Base-by-base conservation (phyloP, 1,284 basidiomycete genomes). In the Ganoderma leucocontextum region DNA sequence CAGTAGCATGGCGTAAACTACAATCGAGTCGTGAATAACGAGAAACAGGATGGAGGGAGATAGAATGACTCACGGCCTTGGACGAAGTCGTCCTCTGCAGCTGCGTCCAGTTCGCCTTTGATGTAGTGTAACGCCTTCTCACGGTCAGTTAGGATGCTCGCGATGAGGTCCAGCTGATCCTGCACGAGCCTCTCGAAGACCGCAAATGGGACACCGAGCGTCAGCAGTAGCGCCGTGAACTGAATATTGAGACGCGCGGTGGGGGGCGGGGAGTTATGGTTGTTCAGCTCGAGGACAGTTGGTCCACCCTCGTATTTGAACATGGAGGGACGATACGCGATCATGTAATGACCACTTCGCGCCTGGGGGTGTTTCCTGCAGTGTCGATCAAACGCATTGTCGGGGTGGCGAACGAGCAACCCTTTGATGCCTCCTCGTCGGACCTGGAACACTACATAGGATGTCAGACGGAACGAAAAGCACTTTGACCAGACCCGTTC, bases 251-350 rank as follows among this genome's bases (percentile, higher is more conserved):
- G 68, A 2, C 71, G 68, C 29, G 75, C 73, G 15, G 70, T 57
- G 44, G 58, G 42, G 8, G 72, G 72, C 13, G 66, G 41, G 15
- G 42, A 42, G 22, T 72, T 73, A 38, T 69, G 47, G 33, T 73
- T 65, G 53, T 73, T 73, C 29, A 75, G 57, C 55, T 75, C 75
- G 22, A 75, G 63, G n/a, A 25, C 36, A 0, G 71, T 74, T 2
- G 75, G 75, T 0, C 75, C 73, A 8, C 72, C 75, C 2, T 61
- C 61, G 59, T 75, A 75, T 42, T 75, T 74, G 36, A 63, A 39
- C 75, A 75, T 75, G 4, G 75, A 74, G 0, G 64, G 69, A 4
- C 75, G 69, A 63, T 72, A 75, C 2, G 75, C 73, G 13, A 73
- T 66, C 19, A 68, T 25, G 25, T 52, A 63, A 25, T 52, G 15